phyloP scores from a whole-genome alignment of 805 yeast species.

The Grigorovia humatica region DNA sequence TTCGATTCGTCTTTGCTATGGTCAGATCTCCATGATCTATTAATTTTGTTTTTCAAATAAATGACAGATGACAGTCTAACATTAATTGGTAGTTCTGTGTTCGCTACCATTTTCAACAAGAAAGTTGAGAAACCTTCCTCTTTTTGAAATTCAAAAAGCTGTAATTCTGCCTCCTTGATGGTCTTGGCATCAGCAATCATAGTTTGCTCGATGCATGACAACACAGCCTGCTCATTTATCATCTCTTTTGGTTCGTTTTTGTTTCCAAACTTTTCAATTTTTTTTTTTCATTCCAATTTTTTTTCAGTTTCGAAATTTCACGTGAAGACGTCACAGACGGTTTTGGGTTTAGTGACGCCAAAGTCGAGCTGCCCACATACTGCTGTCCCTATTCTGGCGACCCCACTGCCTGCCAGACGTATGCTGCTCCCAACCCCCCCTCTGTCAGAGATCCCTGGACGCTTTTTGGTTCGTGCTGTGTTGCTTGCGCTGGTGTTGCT shows the following conservation, averaged over 20 bases:
- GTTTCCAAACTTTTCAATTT: background rate
- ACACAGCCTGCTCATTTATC: slow-evolving; percentile 39
- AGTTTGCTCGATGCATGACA: slow-evolving; percentile 43
- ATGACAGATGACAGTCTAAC: slow-evolving; percentile 55
- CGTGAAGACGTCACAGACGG: background rate
- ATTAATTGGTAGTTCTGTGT: slow-evolving; percentile 32
- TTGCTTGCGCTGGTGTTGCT: slow-evolving; percentile 27
- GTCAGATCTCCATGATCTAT: slow-evolving; percentile 53
- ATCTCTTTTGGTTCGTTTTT: slow-evolving; percentile 5
- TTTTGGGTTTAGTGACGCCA: background rate
- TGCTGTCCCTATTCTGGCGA: no score
- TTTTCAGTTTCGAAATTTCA: background rate
- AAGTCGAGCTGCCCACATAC: no score
- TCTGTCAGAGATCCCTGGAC: no score
- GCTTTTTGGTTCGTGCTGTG: no score
- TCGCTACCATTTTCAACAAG: slow-evolving; percentile 40
- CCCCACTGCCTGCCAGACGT: no score
- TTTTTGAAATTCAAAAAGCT: slow-evolving; percentile 40
- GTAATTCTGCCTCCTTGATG: slow-evolving; percentile 45
- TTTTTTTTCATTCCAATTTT: background rate
- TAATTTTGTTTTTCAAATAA: slow-evolving; percentile 55
- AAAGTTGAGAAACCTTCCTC: slow-evolving; percentile 50
- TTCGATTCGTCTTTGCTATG: slow-evolving; percentile 21
- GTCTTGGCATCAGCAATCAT: slow-evolving; percentile 40
- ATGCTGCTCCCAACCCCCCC: no score